A percentile compares a stretch with the other conserved stretches of the same genome.
These are phyloP conservation scores for Eremochloa ophiuroides DNA, from an alignment of 176 grass and related monocot genomes.

Conservation along the genomic window DNA sequence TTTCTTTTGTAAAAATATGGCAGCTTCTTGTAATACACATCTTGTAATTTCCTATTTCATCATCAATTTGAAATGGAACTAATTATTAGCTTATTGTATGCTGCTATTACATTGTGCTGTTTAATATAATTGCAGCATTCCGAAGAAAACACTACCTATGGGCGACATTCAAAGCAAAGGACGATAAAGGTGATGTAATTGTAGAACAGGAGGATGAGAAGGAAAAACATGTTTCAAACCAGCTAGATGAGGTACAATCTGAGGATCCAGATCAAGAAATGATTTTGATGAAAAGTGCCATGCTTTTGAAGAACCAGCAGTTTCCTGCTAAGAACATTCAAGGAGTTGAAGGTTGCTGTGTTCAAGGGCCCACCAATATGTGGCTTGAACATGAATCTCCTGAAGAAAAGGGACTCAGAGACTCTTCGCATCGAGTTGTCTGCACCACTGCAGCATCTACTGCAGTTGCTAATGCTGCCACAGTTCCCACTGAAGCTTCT, in stretches of 20 bases:
- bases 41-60: not conserved
- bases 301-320: not conserved
- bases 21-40: not conserved
- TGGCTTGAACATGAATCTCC: not conserved
- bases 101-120: not conserved
- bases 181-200: not conserved
- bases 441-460: not conserved
- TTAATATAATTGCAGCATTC: slow-evolving; percentile 30
- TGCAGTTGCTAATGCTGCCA: not conserved
- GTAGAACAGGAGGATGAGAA: slow-evolving; percentile 17
- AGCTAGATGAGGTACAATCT: not conserved
- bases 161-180: slow-evolving; percentile 38
- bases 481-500: not conserved
- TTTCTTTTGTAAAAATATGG: not conserved
- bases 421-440: not conserved
- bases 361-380: not conserved
- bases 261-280: not conserved
- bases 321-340: not conserved
- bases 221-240: not conserved
- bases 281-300: not conserved
- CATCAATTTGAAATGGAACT: not conserved
- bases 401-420: not conserved
- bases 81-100: not conserved
- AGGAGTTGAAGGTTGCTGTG: not conserved
- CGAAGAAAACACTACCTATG: slow-evolving; percentile 46